Evolutionary conservation across 1,284 basidiomycete species (phyloP), one percentile per base, ranked within the genome.

Genomic region (Ganoderma meredithae): DNA sequence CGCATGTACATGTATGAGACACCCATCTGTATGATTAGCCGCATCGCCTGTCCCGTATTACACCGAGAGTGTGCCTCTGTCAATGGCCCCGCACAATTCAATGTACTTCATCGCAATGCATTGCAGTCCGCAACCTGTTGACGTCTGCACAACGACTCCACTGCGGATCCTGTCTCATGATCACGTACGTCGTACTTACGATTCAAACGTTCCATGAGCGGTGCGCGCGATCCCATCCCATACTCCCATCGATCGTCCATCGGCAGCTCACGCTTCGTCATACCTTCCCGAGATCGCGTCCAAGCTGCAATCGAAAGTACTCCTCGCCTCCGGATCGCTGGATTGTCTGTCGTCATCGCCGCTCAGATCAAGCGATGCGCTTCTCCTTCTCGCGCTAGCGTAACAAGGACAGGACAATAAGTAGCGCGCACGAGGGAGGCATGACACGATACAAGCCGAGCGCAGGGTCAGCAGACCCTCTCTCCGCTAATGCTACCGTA

Each of bases 1-100:
- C 40, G 47, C 47, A 58, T 44, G 33, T 52, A 52, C 43, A 49
- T 52, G 64, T 60, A 58, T 25, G n/a, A 13, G 49, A n/a, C 40
- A 47, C 44, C 63, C 58, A 66, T 61, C 55, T 64, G 64, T 66
- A 66, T 66, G 64, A 53, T 47, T 62, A 66, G 64, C 47, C 44
- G 63, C 44, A 60, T 19, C 22, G 12, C 58, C 44, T 33, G 33
- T 27, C 22, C n/a, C 60, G n/a, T 49, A 33, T 43, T 17, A 12
- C 33, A 5, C 36, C 25, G 10, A 25, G 7, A 33, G 4, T 49
- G n/a, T 52, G 47, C 25, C 44, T 10, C 1, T 47, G 7, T 47
- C 22, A 4, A 25, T 49, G 47, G 47, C 22, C n/a, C 31, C 41
- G n/a, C 43, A 27, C 44, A 58, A 58, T 33, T 36, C 31, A 33